Base-by-base conservation (phyloP, 2,329 filamentous ascomycete species). In the Trichophyton mentagrophytes region DNA sequence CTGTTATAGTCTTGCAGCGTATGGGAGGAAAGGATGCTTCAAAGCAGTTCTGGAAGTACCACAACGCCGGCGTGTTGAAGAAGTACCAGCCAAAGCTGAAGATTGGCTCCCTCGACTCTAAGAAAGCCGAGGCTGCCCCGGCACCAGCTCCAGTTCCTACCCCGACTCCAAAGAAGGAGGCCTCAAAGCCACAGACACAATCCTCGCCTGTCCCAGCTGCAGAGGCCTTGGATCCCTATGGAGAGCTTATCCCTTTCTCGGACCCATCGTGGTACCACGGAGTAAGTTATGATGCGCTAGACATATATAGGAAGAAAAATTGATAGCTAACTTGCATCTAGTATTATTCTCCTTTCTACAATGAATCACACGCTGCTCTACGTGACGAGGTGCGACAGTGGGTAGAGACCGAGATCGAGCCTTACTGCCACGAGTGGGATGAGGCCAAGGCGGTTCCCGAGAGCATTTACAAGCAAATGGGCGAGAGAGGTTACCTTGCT, bases 291-390 rank as follows among this genome's bases (percentile, higher is more conserved):
- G 7, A 6, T 17, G 49, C 8, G 2, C 25, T 22, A 22, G 11
- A 7, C 6, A 22, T 30, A 3, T 44, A 6, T 59, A 30, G 27
- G 49, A 22, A 46, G 11, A 53, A n/a, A 4, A 3, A 59, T 20
- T 1, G 22, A 55, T 30, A 42, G 55, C 47, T 53, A 15, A 57
- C 30, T 17, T 22, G 25, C 65, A 60, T 33, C 27, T 61, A 95
- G 88, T 95, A 96, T 76, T 89, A 95, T 78, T 96, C 92, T 1
- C 90, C 92, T 30, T 97, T 96, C 82, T 95, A 87, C 82, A 96
- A 96, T 77, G 87, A 96, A 76, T 85, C 89, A 3, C 93, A 99
- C 75, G 91, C 85, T 61, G 90, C 90, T 58, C 86, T 99, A 57
- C 90, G 93, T 63, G 86, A 85, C 65, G 93, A 99, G 79, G 81